Conservation (phyloP, 2,329 filamentous ascomycete species). For the Ophiostoma perfectum region DNA sequence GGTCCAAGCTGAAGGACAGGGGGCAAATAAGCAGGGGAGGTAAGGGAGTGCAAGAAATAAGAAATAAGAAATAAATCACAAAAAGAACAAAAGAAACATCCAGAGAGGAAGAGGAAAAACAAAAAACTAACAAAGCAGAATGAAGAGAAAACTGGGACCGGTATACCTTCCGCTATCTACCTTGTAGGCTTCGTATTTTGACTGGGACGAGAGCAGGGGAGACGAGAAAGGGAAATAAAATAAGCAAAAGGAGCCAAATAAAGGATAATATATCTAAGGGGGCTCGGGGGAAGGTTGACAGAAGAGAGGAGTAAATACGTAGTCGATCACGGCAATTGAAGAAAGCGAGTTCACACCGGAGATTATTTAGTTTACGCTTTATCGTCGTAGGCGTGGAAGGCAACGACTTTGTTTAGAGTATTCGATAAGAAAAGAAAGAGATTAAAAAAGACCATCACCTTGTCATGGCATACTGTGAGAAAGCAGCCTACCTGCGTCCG, state of each 20-base stretch:
- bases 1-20: conserved; percentile 1
- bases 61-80: not conserved
- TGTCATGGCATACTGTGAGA: too few relatives aligned
- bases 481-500: too few relatives aligned
- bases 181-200: not conserved
- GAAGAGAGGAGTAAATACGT: not conserved
- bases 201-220: not conserved
- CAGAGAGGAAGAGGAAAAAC: not conserved
- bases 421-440: not conserved
- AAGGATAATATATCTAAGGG: too few relatives aligned
- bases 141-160: not conserved
- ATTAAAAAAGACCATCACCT: too few relatives aligned
- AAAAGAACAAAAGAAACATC: not conserved
- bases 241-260: too few relatives aligned
- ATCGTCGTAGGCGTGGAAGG: not conserved
- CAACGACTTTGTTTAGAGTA: too few relatives aligned
- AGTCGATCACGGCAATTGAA: conserved; percentile 2
- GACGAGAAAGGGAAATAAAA: too few relatives aligned
- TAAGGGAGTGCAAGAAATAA: not conserved
- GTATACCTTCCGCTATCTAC: conserved; percentile 2
- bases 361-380: conserved; percentile 5
- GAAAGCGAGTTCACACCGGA: not conserved
- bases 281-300: not conserved
- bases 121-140: not conserved
- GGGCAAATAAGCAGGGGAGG: not conserved